Conservation (phyloP, 352 stramenopile species). For the Phytophthora hibernalis region DNA sequence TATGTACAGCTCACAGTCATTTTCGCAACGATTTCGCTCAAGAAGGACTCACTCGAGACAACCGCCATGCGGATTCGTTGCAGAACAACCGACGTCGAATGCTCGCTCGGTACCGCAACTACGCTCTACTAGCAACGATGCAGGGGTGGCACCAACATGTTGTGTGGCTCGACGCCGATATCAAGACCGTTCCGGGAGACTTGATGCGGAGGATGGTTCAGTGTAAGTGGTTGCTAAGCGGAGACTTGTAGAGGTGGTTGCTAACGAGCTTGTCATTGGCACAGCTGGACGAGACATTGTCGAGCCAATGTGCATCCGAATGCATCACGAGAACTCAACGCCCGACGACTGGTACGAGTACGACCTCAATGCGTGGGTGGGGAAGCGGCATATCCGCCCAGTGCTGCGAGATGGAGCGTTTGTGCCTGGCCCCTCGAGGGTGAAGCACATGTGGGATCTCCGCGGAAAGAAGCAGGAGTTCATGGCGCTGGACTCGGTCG, state of each 20-base stretch:
- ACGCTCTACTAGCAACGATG: conserved; percentile 42
- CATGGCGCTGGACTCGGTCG: conserved; percentile 46
- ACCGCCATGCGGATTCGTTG: conserved; percentile 36
- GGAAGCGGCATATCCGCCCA: conserved; percentile 1
- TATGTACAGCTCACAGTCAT: conserved; percentile 41
- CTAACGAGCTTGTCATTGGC: not conserved
- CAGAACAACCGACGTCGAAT: conserved; percentile 46
- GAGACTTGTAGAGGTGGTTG: not conserved
- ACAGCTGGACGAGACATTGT: conserved; percentile 12
- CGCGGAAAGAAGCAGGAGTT: not conserved
- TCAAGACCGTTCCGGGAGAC: conserved; percentile 26
- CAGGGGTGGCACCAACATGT: conserved; percentile 51
- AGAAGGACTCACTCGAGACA: conserved; percentile 26
- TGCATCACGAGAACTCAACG: not conserved
- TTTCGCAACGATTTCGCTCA: conserved; percentile 46
- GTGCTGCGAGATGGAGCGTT: conserved; percentile 10
- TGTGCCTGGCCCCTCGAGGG: not conserved
- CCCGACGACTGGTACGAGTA: conserved; percentile 4
- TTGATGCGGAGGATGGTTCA: conserved; percentile 44
- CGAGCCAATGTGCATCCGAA: conserved; percentile 13
- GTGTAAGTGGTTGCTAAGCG: not conserved
- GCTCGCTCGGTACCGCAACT: conserved; percentile 59
- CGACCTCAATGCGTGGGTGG: conserved; percentile 22
- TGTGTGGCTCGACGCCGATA: conserved; percentile 55
- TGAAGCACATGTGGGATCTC: conserved; percentile 12